phyloP scores from a whole-genome alignment of 352 stramenopile genomes.

The Pythium utonaiense region DNA sequence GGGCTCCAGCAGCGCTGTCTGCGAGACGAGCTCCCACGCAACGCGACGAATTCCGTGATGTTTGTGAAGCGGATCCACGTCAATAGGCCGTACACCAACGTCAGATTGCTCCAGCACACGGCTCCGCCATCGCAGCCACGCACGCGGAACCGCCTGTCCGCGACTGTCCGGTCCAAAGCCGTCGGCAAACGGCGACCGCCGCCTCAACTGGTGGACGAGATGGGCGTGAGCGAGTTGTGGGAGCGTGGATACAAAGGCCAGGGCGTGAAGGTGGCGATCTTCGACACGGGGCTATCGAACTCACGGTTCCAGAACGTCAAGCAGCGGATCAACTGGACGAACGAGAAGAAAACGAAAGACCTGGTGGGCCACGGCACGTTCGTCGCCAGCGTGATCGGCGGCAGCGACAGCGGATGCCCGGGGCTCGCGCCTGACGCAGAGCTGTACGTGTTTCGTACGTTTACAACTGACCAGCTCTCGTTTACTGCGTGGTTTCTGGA shows the following conservation, averaged over 20 bases:
- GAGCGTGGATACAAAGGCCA: constrained; percentile 59
- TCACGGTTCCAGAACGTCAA: constrained; percentile 57
- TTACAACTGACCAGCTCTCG: constrained; percentile 80
- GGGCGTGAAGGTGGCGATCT: constrained; percentile 81
- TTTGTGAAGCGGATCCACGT: constrained; percentile 32
- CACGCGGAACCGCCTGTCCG: constrained; percentile 11
- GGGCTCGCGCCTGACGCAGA: constrained; percentile 76
- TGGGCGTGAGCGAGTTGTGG: constrained; percentile 54
- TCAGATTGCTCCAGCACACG: constrained; percentile 29
- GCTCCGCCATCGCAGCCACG: background rate
- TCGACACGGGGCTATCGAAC: constrained; percentile 77
- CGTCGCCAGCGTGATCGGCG: constrained; percentile 70
- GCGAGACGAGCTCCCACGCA: background rate
- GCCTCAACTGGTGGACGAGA: constrained; percentile 42
- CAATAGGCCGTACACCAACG: constrained; percentile 45
- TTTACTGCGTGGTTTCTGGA: constrained; percentile 91
- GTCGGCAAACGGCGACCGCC: constrained; percentile 20
- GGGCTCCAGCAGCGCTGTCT: constrained; percentile 17
- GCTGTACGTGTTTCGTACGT: constrained; percentile 83
- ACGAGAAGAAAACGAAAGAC: constrained; percentile 76
- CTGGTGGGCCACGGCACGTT: constrained; percentile 82
- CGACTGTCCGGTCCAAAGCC: constrained; percentile 23
- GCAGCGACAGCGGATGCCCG: constrained; percentile 52
- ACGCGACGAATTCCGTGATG: background rate
- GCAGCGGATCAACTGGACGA: constrained; percentile 84